Base-by-base conservation (phyloP, 2,329 filamentous ascomycete genomes). In the Corynespora cassiicola region DNA sequence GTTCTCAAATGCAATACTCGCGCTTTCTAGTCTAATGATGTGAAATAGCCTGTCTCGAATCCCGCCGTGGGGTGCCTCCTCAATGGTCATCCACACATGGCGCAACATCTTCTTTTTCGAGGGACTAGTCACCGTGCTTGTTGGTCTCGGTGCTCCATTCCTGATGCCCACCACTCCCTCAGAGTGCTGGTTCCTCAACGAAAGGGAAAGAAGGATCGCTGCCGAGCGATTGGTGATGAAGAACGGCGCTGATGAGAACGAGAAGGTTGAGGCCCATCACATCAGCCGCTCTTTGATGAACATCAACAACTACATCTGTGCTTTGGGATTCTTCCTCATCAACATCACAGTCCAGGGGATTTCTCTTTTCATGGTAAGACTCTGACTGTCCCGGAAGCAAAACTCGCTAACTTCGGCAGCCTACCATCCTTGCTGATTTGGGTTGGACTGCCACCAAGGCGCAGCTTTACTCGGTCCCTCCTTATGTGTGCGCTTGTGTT, bases 21-120 rank as follows among this genome's bases (percentile, higher is more conserved):
- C 17, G 11, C n/a, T 14, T 21, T 8, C 4, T n/a, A 11, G 17
- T 33, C 31, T 48, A 2, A 55, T 35, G 11, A 34, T 22, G 10
- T 11, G n/a, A 4, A 14, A 3, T 14, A 67, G 61, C 4, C 55
- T 66, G 32, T 50, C 64, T 15, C 55, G 56, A 6, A 76, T 83
- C 28, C 79, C 79, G 5, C 54, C 65, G 21, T 83, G 78, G 77
- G 79, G 80, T 1, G 55, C 67, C 6, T 64, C 59, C 0, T 45
- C 63, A 2, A 68, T 68, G 42, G 66, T 54, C 18, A 70, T 82
- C 35, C 67, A 76, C 47, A 76, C 71, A 0, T 68, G 62, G 63
- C 57, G 61, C 20, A 65, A 66, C 32, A 84, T 84, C 50, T 84
- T 84, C 69, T 82, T 84, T 65, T 82, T 84, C 42, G 80, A 84